A percentile compares a stretch with the other conserved stretches of the same genome.
Evolutionary conservation across 1,284 basidiomycete species (phyloP).

Genomic region (Fomitopsis pinicola): DNA sequence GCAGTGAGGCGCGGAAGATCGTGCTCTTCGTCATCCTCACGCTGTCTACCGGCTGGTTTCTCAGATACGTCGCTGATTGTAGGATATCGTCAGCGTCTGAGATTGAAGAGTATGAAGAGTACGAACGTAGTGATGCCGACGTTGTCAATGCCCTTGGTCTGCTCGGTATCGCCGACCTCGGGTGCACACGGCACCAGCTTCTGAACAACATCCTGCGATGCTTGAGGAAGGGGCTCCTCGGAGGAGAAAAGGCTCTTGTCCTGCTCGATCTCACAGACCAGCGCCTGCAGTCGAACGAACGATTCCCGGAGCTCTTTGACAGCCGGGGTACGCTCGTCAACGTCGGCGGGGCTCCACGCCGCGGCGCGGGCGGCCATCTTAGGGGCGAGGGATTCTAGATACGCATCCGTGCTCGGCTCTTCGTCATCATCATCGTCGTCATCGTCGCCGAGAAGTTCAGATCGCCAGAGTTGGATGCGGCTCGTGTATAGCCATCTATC

Average conservation of each 20-base stretch:
- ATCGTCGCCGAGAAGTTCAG: background rate
- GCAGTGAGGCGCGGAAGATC: background rate
- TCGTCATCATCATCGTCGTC: conserved; percentile 4
- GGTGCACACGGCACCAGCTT: background rate
- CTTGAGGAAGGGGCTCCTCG: background rate
- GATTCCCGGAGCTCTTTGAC: background rate
- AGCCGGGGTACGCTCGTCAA: background rate
- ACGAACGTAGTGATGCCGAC: background rate
- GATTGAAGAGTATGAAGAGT: background rate
- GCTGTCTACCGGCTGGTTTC: too few species aligned
- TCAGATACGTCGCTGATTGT: background rate
- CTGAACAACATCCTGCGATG: background rate
- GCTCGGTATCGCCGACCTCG: background rate
- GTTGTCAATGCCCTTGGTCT: background rate
- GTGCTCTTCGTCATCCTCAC: background rate
- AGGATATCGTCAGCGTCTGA: too few species aligned
- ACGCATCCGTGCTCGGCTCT: background rate
- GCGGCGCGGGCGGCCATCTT: background rate
- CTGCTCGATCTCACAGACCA: background rate
- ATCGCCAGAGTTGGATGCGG: background rate
- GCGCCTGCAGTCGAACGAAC: background rate
- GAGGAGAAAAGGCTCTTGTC: background rate
- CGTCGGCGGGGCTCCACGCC: background rate
- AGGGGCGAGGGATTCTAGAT: background rate
- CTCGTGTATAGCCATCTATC: background rate